Conservation (phyloP, 345 rosid species). For the Durio zibethinus region DNA sequence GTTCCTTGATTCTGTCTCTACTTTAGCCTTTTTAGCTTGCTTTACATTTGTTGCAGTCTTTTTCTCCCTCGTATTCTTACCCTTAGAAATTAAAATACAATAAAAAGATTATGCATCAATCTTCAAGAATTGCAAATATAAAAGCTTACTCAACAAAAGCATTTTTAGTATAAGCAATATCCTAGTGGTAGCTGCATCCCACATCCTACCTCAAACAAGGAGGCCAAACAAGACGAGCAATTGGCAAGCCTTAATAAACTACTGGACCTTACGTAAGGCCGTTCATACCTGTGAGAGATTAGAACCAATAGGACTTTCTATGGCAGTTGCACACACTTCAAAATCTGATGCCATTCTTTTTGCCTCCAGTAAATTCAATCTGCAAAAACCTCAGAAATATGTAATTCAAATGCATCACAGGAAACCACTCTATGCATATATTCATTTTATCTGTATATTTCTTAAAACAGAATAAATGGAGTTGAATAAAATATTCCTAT, state of each 20-base stretch:
- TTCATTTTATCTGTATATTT: background rate
- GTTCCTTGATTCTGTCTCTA: conserved; percentile 73
- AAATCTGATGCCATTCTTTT: conserved; percentile 30
- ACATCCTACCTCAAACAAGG: background rate
- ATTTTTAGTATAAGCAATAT: background rate
- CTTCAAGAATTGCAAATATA: background rate
- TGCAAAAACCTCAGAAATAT: conserved; percentile 29
- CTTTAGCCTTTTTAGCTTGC: conserved; percentile 59
- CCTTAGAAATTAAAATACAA: conserved; percentile 37
- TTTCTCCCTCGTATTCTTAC: conserved; percentile 34
- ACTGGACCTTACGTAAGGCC: background rate
- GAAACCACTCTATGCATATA: background rate
- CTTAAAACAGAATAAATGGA: background rate
- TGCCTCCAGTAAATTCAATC: conserved; percentile 44
- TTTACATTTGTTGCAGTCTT: conserved; percentile 43
- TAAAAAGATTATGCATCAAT: background rate
- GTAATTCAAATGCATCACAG: background rate
- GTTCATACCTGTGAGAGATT: conserved; percentile 42
- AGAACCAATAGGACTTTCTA: conserved; percentile 32
- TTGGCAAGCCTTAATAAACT: background rate
- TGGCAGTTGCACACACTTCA: conserved; percentile 25
- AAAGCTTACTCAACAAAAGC: background rate
- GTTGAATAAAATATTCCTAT: background rate
- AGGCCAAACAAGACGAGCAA: background rate
- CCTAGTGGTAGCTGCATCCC: background rate